phyloP scores from a whole-genome alignment of 2,329 filamentous ascomycete species.

The Beauveria caledonica region DNA sequence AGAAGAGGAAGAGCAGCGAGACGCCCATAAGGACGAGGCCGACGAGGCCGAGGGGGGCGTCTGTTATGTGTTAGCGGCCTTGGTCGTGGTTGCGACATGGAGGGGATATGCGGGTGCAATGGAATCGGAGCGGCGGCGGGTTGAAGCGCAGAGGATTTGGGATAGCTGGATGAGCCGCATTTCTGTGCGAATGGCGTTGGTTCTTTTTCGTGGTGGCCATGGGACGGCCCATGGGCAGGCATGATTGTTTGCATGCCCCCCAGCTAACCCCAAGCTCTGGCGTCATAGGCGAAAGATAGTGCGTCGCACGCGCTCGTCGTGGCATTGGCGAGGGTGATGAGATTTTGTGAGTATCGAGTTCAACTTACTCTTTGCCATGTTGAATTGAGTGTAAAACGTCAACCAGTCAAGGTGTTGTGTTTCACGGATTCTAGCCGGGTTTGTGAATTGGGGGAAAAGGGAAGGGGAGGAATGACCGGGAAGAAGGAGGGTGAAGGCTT shows the following conservation, averaged over 20 bases:
- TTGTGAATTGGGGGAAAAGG: neutral
- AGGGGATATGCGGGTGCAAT: too few relatives aligned
- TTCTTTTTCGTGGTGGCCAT: neutral
- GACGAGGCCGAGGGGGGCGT: conserved; percentile 32
- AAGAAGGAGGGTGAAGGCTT: conserved; percentile 1
- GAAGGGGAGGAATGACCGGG: neutral
- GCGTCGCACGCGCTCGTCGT: neutral
- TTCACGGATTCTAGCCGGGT: conserved; percentile 1
- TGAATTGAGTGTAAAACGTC: neutral
- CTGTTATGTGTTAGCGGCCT: conserved; percentile 18
- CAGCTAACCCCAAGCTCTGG: neutral
- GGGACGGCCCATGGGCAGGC: neutral
- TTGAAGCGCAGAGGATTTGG: neutral
- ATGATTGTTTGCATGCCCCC: neutral
- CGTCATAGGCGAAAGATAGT: neutral
- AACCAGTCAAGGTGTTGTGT: neutral
- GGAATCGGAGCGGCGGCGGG: neutral
- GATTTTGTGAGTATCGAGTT: neutral
- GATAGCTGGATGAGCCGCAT: neutral
- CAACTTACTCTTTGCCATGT: conserved; percentile 13
- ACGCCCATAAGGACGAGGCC: conserved; percentile 42
- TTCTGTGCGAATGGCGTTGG: neutral
- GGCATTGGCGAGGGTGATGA: neutral
- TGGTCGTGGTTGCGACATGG: neutral
- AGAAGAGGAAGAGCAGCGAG: conserved; percentile 47